Conservation (phyloP, 2,329 filamentous ascomycete genomes). For the Claviceps humidiphila region DNA sequence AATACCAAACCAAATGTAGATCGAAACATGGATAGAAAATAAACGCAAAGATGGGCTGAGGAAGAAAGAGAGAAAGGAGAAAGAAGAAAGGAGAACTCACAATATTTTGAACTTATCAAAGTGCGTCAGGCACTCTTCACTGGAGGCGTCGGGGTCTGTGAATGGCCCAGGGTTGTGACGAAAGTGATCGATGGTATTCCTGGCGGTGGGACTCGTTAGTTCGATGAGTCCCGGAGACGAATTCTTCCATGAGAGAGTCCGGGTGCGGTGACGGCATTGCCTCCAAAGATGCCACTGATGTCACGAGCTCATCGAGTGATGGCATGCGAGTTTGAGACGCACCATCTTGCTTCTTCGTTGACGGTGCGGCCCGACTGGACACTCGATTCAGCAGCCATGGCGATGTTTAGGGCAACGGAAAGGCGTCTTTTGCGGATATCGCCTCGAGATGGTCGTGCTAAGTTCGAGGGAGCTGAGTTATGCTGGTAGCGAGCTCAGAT, state of each 20-base stretch:
- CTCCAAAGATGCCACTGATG: neutral
- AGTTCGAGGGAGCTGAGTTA: neutral
- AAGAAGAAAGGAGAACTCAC: conserved; percentile 29
- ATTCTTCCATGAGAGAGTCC: neutral
- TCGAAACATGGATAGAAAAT: too few species aligned
- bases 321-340: conserved; percentile 3
- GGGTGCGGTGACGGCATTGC: neutral
- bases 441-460: too few species aligned
- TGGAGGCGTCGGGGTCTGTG: conserved; percentile 49
- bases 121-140: conserved; percentile 37
- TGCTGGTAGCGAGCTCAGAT: neutral
- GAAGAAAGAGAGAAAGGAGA: neutral
- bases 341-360: conserved; percentile 23
- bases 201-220: conserved; percentile 20
- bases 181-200: conserved; percentile 75
- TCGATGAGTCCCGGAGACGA: neutral
- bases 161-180: conserved; percentile 68
- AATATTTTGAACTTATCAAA: conserved; percentile 64
- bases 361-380: conserved; percentile 3
- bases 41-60: too few species aligned
- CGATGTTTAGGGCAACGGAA: neutral
- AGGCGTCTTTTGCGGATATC: neutral
- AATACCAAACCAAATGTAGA: neutral
- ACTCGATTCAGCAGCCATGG: conserved; percentile 16
- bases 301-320: neutral